Conservation (phyloP, 805 yeast species). For the Wickerhamiella cacticola region DNA sequence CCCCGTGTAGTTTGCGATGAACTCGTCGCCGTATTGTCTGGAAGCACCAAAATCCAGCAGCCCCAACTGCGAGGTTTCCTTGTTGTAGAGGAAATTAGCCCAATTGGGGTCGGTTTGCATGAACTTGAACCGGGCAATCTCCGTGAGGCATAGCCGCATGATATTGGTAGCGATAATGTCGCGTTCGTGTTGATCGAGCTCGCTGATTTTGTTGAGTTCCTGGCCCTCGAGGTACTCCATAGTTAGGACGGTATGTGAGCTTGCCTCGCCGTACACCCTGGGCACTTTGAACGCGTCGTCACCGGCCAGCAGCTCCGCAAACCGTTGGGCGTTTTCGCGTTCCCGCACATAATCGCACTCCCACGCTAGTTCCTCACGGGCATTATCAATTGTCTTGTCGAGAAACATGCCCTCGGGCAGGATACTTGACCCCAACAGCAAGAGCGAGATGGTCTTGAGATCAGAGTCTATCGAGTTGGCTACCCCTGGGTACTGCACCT, state of each 20-base stretch:
- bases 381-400: constrained; percentile 85
- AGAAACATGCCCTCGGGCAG: constrained; percentile 86
- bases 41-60: constrained; percentile 94
- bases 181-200: constrained; percentile 56
- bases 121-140: constrained; percentile 70
- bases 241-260: constrained; percentile 74
- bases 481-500: constrained; percentile 96
- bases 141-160: constrained; percentile 76
- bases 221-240: constrained; percentile 80
- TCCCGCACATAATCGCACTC: constrained; percentile 94
- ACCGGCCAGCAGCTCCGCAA: constrained; percentile 47
- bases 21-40: constrained; percentile 57
- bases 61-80: constrained; percentile 59
- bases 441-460: constrained; percentile 67
- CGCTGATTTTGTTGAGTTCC: constrained; percentile 61
- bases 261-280: constrained; percentile 57
- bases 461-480: constrained; percentile 89
- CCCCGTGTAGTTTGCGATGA: constrained; percentile 55
- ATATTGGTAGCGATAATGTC: constrained; percentile 76
- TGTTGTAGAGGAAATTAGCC: constrained; percentile 90
- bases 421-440: constrained; percentile 73
- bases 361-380: constrained; percentile 89
- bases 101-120: constrained; percentile 99
- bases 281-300: constrained; percentile 69
- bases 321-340: constrained; percentile 61